phyloP scores from a whole-genome alignment of 2,329 filamentous ascomycete genomes.

The Ophiocordyceps unilateralis region DNA sequence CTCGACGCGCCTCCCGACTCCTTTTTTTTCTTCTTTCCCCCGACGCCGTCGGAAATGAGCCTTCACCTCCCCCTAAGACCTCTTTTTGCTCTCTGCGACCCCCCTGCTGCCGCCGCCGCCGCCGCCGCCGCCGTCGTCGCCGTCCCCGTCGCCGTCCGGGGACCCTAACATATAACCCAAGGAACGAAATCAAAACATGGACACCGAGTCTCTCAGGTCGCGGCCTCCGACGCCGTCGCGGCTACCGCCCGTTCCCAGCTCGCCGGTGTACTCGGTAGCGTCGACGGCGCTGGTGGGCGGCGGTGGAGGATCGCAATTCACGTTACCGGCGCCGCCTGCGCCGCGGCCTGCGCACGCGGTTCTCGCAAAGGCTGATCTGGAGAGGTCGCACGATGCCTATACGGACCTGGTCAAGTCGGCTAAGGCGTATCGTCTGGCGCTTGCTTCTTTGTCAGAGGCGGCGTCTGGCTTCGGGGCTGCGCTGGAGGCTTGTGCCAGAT shows the following conservation, averaged over 20 bases:
- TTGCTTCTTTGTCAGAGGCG: slow-evolving; percentile 41
- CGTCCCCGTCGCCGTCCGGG: too few relatives aligned
- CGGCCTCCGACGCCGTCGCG: slow-evolving; percentile 36
- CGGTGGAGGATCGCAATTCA: slow-evolving; percentile 28
- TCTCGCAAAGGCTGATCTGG: slow-evolving; percentile 45
- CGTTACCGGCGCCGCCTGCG: slow-evolving; percentile 42
- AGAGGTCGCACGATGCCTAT: slow-evolving; percentile 44
- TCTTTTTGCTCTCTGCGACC: too few relatives aligned
- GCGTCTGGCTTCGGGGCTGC: slow-evolving; percentile 47
- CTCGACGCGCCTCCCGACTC: background rate
- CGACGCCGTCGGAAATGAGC: too few relatives aligned
- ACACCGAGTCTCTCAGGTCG: slow-evolving; percentile 12
- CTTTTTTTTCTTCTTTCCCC: background rate
- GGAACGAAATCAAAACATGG: background rate
- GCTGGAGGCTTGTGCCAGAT: slow-evolving; percentile 48
- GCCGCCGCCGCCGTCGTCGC: too few relatives aligned
- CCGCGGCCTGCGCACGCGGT: slow-evolving; percentile 40
- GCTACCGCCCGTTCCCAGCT: slow-evolving; percentile 42
- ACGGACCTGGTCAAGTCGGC: slow-evolving; percentile 42
- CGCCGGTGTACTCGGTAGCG: slow-evolving; percentile 45
- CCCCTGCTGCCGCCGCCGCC: too few relatives aligned
- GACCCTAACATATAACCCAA: too few relatives aligned
- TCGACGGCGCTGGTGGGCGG: slow-evolving; percentile 44
- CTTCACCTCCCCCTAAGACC: too few relatives aligned
- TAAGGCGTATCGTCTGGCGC: slow-evolving; percentile 45